phyloP scores from a whole-genome alignment of 2,329 filamentous ascomycete genomes.

The Phaeosphaeria sp. region DNA sequence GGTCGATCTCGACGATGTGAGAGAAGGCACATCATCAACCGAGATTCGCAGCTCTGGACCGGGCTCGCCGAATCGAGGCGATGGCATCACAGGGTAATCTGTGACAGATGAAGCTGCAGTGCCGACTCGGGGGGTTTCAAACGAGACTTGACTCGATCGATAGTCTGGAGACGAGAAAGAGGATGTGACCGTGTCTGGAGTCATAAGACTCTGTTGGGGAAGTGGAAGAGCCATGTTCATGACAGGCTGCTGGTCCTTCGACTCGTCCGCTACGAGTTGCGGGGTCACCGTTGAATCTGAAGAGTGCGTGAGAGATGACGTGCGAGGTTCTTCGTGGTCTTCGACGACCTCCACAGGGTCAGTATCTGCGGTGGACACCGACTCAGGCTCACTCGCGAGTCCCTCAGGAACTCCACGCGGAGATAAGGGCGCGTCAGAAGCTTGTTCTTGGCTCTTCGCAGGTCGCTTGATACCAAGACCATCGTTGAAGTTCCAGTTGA shows the following conservation, averaged over 20 bases:
- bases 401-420: conserved; percentile 29
- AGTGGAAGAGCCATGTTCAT: conserved; percentile 49
- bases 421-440: conserved; percentile 30
- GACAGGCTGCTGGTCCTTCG: conserved; percentile 46
- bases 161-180: conserved; percentile 69
- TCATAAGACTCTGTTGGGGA: conserved; percentile 61
- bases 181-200: conserved; percentile 68
- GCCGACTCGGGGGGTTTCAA: conserved; percentile 75
- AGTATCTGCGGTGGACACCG: conserved; percentile 15
- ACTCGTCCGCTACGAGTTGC: conserved; percentile 34
- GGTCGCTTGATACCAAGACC: conserved; percentile 44
- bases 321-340: conserved; percentile 56
- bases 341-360: conserved; percentile 54
- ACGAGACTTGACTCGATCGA: conserved; percentile 66
- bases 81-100: conserved; percentile 75
- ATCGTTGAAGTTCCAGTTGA: conserved; percentile 54
- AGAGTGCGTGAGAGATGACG: conserved; percentile 57
- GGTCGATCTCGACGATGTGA: conserved; percentile 78
- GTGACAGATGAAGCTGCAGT: conserved; percentile 77
- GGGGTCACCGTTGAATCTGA: conserved; percentile 58
- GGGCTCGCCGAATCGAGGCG: conserved; percentile 74
- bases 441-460: conserved; percentile 13
- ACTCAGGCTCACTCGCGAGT: conserved; percentile 7
- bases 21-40: conserved; percentile 74
- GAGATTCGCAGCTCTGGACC: conserved; percentile 76